Evolutionary conservation across 2,329 filamentous ascomycete genomes (phyloP).

Genomic region (Phaeosphaeriaceae sp.): DNA sequence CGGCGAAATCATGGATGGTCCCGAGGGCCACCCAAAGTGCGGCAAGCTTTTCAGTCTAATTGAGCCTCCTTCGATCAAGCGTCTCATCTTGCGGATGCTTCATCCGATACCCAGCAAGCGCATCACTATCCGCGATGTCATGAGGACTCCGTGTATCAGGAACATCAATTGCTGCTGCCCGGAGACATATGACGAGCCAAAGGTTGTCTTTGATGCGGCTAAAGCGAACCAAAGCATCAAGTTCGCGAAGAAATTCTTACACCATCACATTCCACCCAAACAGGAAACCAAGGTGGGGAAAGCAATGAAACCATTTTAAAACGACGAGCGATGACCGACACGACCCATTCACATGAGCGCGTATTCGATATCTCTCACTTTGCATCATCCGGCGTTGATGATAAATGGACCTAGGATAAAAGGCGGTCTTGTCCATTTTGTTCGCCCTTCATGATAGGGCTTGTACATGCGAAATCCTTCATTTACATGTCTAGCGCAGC

Average conservation of each 20-base stretch:
- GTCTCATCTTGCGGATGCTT: conserved; percentile 80
- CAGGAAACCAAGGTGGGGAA: conserved; percentile 46
- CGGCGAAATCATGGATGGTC: conserved; percentile 60
- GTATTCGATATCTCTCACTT: neutral
- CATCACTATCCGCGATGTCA: conserved; percentile 71
- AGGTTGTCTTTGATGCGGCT: conserved; percentile 66
- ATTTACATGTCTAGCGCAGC: neutral
- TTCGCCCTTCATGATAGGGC: neutral
- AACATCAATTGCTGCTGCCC: conserved; percentile 79
- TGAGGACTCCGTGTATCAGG: conserved; percentile 75
- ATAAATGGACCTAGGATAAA: conserved; percentile 12
- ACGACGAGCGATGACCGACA: conserved; percentile 13
- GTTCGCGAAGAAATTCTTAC: conserved; percentile 49
- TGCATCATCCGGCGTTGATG: conserved; percentile 18
- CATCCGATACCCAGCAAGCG: conserved; percentile 78
- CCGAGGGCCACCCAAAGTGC: conserved; percentile 68
- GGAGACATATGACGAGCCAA: conserved; percentile 71
- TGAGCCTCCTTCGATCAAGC: conserved; percentile 69
- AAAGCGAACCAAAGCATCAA: conserved; percentile 43
- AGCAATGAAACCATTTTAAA: conserved; percentile 49
- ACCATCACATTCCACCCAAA: conserved; percentile 54
- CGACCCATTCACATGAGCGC: neutral
- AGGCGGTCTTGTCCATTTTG: neutral
- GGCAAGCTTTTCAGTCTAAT: conserved; percentile 71
- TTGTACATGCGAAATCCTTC: neutral